Conservation (phyloP, 306 rosid genomes). For the Cucumis hystrix region DNA sequence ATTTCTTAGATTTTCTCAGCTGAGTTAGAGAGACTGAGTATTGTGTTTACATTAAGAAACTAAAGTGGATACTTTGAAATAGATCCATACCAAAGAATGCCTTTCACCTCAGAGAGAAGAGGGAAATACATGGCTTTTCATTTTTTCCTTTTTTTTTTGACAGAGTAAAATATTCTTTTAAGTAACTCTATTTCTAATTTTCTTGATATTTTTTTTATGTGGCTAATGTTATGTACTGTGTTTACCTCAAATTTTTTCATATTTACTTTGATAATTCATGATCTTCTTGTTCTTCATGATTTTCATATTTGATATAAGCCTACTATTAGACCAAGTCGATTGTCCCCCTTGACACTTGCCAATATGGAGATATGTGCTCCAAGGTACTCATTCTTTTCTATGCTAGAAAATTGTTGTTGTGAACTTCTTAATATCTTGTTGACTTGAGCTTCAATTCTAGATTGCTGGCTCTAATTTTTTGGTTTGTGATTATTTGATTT, state of each 20-base stretch:
- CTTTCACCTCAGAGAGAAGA: too few species aligned
- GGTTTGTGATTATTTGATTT: too few species aligned
- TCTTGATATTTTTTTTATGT: not conserved
- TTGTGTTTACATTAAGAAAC: too few species aligned
- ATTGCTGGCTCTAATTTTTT: not conserved
- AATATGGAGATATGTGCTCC: conserved; percentile 5
- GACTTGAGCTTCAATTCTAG: not conserved
- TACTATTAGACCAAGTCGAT: too few species aligned
- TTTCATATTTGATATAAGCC: not conserved
- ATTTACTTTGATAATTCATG: not conserved
- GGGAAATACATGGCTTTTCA: too few species aligned
- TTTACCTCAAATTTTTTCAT: not conserved
- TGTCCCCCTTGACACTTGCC: not conserved
- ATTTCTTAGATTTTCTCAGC: too few species aligned
- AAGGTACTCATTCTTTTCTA: not conserved
- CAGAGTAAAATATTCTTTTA: too few species aligned
- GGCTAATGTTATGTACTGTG: not conserved
- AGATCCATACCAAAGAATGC: too few species aligned
- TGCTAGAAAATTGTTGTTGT: not conserved
- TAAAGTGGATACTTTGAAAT: too few species aligned
- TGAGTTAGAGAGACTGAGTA: too few species aligned
- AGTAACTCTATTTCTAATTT: not conserved
- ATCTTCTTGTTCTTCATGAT: not conserved
- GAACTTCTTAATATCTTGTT: not conserved
- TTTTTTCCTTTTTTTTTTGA: too few species aligned